Percentiles rank a stretch among this genome's conserved stretches.
These are phyloP conservation scores for Cunninghamia lanceolata DNA, from an alignment of 75 land plant genomes.

Conservation along the genomic window DNA sequence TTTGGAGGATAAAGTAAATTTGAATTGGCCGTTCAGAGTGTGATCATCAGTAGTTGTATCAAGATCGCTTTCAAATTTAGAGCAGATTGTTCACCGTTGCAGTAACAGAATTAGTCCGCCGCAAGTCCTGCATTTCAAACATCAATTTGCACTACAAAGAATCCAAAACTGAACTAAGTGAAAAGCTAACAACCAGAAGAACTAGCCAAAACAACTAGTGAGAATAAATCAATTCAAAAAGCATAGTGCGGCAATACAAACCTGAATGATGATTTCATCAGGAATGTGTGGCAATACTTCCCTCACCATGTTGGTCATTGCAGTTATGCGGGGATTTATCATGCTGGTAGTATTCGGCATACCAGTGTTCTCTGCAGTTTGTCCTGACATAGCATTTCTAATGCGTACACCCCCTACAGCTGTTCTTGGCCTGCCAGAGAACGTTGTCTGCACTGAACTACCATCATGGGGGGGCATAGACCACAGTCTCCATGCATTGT, in stretches of 20 bases:
- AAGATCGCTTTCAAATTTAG: conserved; percentile 23
- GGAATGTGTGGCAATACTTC: conserved; percentile 92
- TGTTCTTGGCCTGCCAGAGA: conserved; percentile 32
- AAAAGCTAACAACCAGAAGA: background rate
- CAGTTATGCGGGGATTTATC: conserved; percentile 39
- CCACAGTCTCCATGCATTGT: conserved; percentile 63
- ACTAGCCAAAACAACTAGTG: background rate
- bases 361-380: conserved; percentile 29
- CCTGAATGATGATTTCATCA: conserved; percentile 90
- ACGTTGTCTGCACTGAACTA: conserved; percentile 20
- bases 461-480: conserved; percentile 27
- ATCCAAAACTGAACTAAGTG: background rate
- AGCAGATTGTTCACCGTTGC: conserved; percentile 84
- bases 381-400: conserved; percentile 24
- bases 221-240: background rate
- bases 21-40: background rate
- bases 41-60: background rate
- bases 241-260: conserved; percentile 16
- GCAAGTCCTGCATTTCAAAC: conserved; percentile 67
- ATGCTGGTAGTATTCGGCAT: background rate
- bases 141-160: background rate
- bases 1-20: background rate
- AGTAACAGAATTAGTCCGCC: conserved; percentile 57
- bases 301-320: conserved; percentile 79
- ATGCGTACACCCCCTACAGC: conserved; percentile 29